Conservation (phyloP, 768 basidiomycete genomes). For the Auriscalpium vulgare region DNA sequence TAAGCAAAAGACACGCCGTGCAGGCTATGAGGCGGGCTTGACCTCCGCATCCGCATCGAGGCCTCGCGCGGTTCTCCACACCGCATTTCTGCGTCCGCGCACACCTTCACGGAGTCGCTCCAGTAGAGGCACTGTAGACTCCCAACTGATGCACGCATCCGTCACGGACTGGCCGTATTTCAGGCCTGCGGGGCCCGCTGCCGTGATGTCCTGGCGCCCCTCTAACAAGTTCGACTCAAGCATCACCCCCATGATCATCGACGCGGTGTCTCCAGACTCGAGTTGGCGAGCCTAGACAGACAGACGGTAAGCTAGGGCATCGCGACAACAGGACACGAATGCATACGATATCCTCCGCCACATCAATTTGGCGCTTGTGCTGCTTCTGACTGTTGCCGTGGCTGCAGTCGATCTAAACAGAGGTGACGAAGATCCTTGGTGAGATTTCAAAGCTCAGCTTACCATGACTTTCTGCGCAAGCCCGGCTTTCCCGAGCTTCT, state of each 20-base stretch:
- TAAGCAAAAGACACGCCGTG: no score
- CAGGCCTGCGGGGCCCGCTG: conserved; percentile 60
- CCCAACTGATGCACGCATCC: conserved; percentile 88
- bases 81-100: conserved; percentile 54
- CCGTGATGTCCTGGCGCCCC: conserved; percentile 79
- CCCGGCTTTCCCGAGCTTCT: conserved; percentile 72
- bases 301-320: conserved; percentile 12
- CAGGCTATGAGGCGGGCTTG: no score
- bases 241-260: conserved; percentile 88
- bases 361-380: conserved; percentile 79
- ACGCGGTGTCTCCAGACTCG: conserved; percentile 59
- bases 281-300: conserved; percentile 58
- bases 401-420: conserved; percentile 80
- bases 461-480: conserved; percentile 85
- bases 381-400: conserved; percentile 95
- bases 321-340: conserved; percentile 3
- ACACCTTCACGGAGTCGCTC: conserved; percentile 87
- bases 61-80: conserved; percentile 28
- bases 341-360: conserved; percentile 83
- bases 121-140: conserved; percentile 71
- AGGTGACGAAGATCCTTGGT: not conserved
- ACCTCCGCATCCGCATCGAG: conserved; percentile 1
- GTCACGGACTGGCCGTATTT: conserved; percentile 85
- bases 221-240: conserved; percentile 87
- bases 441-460: conserved; percentile 12